Evolutionary conservation across 305 asterid species (phyloP).

Genomic region (Fraxinus dipetala): DNA sequence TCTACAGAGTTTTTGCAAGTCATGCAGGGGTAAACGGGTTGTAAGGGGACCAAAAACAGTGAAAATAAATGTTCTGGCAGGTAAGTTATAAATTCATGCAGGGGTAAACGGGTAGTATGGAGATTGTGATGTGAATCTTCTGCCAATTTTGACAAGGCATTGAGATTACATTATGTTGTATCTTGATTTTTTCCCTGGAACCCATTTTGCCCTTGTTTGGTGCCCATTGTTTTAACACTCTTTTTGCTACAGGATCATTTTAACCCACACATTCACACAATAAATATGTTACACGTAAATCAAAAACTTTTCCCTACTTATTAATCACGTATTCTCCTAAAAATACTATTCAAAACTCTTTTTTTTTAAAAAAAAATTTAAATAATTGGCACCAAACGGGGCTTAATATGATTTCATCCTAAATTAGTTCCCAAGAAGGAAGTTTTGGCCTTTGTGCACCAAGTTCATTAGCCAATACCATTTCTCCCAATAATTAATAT

Average conservation of each 20-base stretch:
- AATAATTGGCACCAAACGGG: too few species aligned
- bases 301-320: rapidly evolving
- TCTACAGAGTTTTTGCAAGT: conserved; percentile 76
- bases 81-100: conserved; percentile 32
- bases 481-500: background rate
- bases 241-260: too few species aligned
- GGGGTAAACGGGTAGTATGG: background rate
- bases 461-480: conserved; percentile 1
- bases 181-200: background rate
- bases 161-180: background rate
- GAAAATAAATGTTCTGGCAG: conserved; percentile 73
- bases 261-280: too few species aligned
- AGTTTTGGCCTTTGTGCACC: conserved; percentile 9
- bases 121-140: conserved; percentile 10
- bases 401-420: background rate
- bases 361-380: too few species aligned
- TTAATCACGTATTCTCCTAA: too few species aligned
- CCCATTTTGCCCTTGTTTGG: background rate
- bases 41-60: conserved; percentile 75
- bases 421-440: conserved; percentile 3
- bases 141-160: conserved; percentile 4
- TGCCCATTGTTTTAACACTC: too few species aligned
- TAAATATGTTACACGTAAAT: too few species aligned
- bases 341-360: too few species aligned
- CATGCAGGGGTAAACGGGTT: conserved; percentile 82